These are phyloP conservation scores for Colletotrichum lindemuthianum DNA, from an alignment of 2,329 filamentous ascomycete genomes.

Conservation along the genomic window DNA sequence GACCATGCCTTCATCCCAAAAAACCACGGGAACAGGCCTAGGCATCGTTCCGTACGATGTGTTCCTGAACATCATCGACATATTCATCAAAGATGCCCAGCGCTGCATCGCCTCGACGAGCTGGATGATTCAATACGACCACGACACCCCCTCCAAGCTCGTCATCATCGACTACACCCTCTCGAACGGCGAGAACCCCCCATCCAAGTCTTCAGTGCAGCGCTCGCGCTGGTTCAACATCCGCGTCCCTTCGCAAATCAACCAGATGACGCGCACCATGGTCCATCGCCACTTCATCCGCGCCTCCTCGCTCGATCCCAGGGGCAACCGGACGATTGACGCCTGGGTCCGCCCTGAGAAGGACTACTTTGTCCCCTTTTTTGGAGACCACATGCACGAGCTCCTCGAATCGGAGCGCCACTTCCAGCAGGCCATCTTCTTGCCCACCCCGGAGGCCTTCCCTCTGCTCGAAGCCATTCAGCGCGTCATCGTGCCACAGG, in stretches of 20 bases:
- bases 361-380: slow-evolving; percentile 38
- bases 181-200: not conserved
- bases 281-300: slow-evolving; percentile 13
- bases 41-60: slow-evolving; percentile 1
- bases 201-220: not conserved
- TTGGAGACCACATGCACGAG: slow-evolving; percentile 34
- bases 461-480: not conserved
- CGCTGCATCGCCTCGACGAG: not conserved
- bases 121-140: not conserved
- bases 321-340: not conserved
- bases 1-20: too few species aligned
- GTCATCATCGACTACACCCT: not conserved
- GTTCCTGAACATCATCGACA: not conserved
- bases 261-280: not conserved
- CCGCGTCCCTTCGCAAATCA: not conserved
- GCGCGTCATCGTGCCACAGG: not conserved
- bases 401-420: not conserved
- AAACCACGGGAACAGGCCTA: too few species aligned
- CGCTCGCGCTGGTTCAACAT: not conserved
- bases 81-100: not conserved
- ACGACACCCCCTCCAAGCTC: not conserved
- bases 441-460: not conserved
- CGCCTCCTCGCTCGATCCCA: not conserved
- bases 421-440: not conserved
- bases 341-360: slow-evolving; percentile 32